Percentiles rank a stretch among this genome's conserved stretches.
phyloP scores from a whole-genome alignment of 2,329 filamentous ascomycete genomes.

The Blastomyces silverae region DNA sequence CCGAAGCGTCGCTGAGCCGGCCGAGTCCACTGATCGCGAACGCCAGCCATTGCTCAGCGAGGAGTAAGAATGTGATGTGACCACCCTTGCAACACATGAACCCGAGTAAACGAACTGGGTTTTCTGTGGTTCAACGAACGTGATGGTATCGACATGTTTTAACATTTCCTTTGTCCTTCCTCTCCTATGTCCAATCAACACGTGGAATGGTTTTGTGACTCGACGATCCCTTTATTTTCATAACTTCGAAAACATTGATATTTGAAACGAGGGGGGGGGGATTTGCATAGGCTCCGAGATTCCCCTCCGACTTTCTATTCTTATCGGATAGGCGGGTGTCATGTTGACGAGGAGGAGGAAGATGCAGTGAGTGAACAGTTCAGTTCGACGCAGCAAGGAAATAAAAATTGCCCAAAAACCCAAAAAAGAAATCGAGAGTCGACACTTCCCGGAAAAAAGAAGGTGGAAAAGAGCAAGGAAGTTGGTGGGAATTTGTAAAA shows the following conservation, averaged over 20 bases:
- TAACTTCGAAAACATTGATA: background rate
- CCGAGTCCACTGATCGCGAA: slow-evolving; percentile 46
- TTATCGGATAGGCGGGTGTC: too few relatives aligned
- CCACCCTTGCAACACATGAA: background rate
- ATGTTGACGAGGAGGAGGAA: too few relatives aligned
- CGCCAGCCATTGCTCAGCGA: slow-evolving; percentile 49
- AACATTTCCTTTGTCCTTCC: background rate
- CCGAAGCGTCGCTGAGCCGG: slow-evolving; percentile 28
- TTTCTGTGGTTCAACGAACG: background rate
- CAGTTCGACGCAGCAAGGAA: too few relatives aligned
- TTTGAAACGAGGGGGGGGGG: background rate
- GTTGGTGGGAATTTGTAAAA: too few relatives aligned
- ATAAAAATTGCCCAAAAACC: too few relatives aligned
- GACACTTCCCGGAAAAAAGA: too few relatives aligned
- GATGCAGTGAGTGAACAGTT: too few relatives aligned
- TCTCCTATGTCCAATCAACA: background rate
- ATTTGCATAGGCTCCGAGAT: background rate
- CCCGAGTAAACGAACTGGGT: background rate
- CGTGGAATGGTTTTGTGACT: background rate
- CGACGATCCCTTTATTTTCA: background rate
- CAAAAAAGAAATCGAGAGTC: too few relatives aligned
- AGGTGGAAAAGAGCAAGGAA: too few relatives aligned
- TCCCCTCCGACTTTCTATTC: background rate
- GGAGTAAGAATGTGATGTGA: slow-evolving; percentile 22
- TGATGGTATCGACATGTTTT: slow-evolving; percentile 5